phyloP scores from a whole-genome alignment of 2,329 filamentous ascomycete species.

The Trichoderma pleuroti region DNA sequence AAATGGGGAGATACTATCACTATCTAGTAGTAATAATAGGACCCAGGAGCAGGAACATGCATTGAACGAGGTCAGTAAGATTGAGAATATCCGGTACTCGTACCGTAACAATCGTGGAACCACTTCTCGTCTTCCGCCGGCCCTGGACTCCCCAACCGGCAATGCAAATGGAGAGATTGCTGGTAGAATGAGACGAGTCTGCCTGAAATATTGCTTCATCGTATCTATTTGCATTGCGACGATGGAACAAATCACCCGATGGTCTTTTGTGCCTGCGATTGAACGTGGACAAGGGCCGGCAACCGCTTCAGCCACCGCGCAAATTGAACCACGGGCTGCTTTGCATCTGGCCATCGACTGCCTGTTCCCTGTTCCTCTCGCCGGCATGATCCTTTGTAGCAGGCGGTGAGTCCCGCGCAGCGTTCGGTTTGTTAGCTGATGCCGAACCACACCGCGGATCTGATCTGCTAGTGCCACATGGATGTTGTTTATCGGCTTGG shows the following conservation, averaged over 20 bases:
- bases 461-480: neutral
- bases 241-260: neutral
- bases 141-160: neutral
- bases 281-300: neutral
- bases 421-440: neutral
- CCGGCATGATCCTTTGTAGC: neutral
- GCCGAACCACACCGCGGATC: neutral
- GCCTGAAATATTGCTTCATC: neutral
- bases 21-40: too few species aligned
- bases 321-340: too few species aligned
- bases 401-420: neutral
- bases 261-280: neutral
- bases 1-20: neutral
- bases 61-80: neutral
- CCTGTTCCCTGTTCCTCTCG: neutral
- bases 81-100: neutral
- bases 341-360: neutral
- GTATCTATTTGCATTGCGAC: neutral
- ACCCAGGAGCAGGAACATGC: too few species aligned
- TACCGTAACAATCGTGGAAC: neutral
- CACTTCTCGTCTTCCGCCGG: neutral
- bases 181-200: neutral
- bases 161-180: neutral
- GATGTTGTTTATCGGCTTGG: neutral
- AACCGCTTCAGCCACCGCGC: neutral